Percentiles rank a stretch among this genome's conserved stretches.
phyloP scores from a whole-genome alignment of 768 basidiomycete genomes.

The Suillus decipiens region DNA sequence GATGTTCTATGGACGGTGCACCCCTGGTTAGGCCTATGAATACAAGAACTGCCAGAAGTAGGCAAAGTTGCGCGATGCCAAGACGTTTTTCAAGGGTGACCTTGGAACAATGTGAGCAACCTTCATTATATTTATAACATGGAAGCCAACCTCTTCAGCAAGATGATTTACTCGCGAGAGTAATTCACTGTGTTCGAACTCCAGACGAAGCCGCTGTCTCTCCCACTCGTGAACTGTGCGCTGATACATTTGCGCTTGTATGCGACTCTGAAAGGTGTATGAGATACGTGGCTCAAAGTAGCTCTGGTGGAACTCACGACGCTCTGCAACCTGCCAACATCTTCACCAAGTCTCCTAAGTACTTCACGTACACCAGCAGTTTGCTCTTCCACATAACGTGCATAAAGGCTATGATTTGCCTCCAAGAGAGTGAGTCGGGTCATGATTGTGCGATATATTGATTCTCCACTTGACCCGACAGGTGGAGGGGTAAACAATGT shows the following conservation, averaged over 20 bases:
- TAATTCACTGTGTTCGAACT: conserved; percentile 71
- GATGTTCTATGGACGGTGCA: conserved; percentile 36
- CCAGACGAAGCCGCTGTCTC: conserved; percentile 61
- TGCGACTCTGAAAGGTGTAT: conserved; percentile 51
- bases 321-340: conserved; percentile 76
- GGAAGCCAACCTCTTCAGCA: conserved; percentile 67
- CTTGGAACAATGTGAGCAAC: conserved; percentile 38
- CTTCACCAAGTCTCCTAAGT: conserved; percentile 71
- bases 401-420: conserved; percentile 82
- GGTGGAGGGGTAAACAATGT: not conserved
- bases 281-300: not conserved
- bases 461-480: conserved; percentile 58
- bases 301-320: conserved; percentile 48
- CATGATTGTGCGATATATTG: conserved; percentile 96
- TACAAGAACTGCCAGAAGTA: conserved; percentile 79
- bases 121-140: not conserved
- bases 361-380: conserved; percentile 72
- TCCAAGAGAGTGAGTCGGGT: conserved; percentile 87
- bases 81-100: conserved; percentile 87
- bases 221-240: conserved; percentile 70
- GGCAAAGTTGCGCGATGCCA: conserved; percentile 83
- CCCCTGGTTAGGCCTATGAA: conserved; percentile 89
- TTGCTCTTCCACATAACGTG: conserved; percentile 89
- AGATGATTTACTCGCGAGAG: conserved; percentile 72
- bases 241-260: conserved; percentile 67